These are phyloP conservation scores for Ustilago shanxiensis DNA, from an alignment of 1,284 basidiomycete species.

Conservation along the genomic window DNA sequence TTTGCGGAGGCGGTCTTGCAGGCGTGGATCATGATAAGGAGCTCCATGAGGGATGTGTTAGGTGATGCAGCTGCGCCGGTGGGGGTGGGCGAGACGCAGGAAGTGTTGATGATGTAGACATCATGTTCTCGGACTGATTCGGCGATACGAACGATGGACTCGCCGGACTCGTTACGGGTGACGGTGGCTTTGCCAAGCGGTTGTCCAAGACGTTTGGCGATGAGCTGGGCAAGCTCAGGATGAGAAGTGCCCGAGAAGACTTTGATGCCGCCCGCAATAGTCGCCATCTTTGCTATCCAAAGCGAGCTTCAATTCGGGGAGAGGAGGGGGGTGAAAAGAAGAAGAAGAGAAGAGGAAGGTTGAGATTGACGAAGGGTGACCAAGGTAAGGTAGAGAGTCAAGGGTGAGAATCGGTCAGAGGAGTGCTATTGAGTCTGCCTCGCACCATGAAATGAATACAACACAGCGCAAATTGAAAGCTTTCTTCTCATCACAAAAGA, in stretches of 20 bases:
- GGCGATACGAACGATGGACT: slow-evolving; percentile 89
- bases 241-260: slow-evolving; percentile 74
- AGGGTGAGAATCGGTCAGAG: background rate
- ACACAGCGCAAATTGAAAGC: slow-evolving; percentile 3
- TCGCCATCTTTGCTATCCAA: slow-evolving; percentile 32
- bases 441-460: no score
- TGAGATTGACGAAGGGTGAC: slow-evolving; percentile 13
- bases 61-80: slow-evolving; percentile 57
- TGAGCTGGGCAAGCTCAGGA: slow-evolving; percentile 92
- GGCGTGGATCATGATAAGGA: slow-evolving; percentile 99
- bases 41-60: slow-evolving; percentile 87
- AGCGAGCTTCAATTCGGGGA: background rate
- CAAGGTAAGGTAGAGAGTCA: slow-evolving; percentile 38
- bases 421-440: background rate
- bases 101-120: slow-evolving; percentile 98
- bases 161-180: slow-evolving; percentile 88
- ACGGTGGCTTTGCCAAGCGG: slow-evolving; percentile 76
- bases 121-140: slow-evolving; percentile 98
- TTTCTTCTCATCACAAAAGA: background rate
- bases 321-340: background rate
- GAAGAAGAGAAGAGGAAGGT: background rate
- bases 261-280: slow-evolving; percentile 42
- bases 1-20: slow-evolving; percentile 89
- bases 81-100: slow-evolving; percentile 76
- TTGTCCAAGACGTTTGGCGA: slow-evolving; percentile 78